These are phyloP conservation scores for Podospora anserina DNA, from an alignment of 495 filamentous ascomycete genomes.

Conservation along the genomic window DNA sequence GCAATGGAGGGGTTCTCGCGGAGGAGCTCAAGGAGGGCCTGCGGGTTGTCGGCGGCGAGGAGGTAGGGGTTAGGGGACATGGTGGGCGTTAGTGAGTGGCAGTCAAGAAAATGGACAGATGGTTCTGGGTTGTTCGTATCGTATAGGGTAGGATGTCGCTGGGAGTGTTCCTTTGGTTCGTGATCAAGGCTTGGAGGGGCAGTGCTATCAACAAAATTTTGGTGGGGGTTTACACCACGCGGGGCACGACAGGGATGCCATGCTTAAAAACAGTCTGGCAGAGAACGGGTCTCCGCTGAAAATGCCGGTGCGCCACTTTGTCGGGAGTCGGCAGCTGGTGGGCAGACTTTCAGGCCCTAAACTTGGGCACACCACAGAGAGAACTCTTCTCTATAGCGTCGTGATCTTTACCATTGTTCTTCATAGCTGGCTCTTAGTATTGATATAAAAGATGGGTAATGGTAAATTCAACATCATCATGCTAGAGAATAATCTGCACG, in stretches of 20 bases:
- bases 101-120: not conserved
- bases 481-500: not conserved
- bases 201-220: constrained; percentile 13
- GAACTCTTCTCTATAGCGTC: not conserved
- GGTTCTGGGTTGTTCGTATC: not conserved
- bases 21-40: constrained; percentile 63
- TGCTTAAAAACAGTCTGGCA: not conserved
- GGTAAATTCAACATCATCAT: not conserved
- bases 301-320: not conserved
- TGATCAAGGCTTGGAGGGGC: constrained; percentile 1
- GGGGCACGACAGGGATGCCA: not conserved
- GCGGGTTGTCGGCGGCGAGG: constrained; percentile 72
- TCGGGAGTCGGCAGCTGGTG: not conserved
- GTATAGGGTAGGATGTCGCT: not conserved
- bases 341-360: not conserved
- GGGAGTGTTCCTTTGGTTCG: not conserved
- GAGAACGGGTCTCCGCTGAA: not conserved
- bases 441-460: not conserved
- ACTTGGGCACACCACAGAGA: not conserved
- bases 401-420: not conserved
- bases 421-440: too few species aligned
- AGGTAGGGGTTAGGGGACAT: constrained; percentile 68
- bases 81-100: not conserved
- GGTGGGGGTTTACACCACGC: constrained; percentile 4
- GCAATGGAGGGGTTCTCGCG: constrained; percentile 64